Evolutionary conservation across 495 filamentous ascomycete species (phyloP), one percentile per base, ranked within the genome.

Genomic region (Hypoxylon crocopeplum): DNA sequence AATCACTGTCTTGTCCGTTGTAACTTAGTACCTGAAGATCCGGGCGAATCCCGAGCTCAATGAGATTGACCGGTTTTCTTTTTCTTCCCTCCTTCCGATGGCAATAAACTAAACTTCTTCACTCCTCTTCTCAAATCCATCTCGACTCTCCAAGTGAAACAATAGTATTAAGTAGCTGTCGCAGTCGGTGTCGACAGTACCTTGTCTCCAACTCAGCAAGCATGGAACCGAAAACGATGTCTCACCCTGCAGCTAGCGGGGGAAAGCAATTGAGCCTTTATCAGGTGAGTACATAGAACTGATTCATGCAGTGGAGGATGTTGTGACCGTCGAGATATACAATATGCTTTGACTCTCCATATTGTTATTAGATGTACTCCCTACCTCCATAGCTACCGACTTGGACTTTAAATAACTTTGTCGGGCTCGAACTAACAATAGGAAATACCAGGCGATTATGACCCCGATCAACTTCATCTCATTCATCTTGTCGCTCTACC

Each of bases 401-500:
- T n/a, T n/a, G n/a, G n/a, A n/a, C n/a, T n/a, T n/a, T n/a, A n/a
- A n/a, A n/a, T n/a, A n/a, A n/a, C n/a, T n/a, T n/a, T n/a, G n/a
- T n/a, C n/a, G n/a, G n/a, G n/a, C n/a, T n/a, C n/a, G n/a, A n/a
- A 48, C 40, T 51, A 44, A 63, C 33, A 51, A 19, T 10, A 48
- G 57, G 17, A 24, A 34, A 20, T 20, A 13, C 19, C 41, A 81
- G 78, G 6, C 76, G 5, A 40, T 83, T 44, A 75, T 80, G 60
- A 77, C 79, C 2, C 80, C 80, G 1, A 39, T 82, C 13, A 69
- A 76, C 44, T 75, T 84, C 65, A 47, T 80, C 47, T 71, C 78
- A 13, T 84, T 84, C 72, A 40, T 84, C 58, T 16, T 83, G 47
- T 82, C 80, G 11, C 76, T 84, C 27, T 68, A 69, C 53, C 53